phyloP scores from a whole-genome alignment of 176 grass and related monocot species.

The Tuctoria greenei region DNA sequence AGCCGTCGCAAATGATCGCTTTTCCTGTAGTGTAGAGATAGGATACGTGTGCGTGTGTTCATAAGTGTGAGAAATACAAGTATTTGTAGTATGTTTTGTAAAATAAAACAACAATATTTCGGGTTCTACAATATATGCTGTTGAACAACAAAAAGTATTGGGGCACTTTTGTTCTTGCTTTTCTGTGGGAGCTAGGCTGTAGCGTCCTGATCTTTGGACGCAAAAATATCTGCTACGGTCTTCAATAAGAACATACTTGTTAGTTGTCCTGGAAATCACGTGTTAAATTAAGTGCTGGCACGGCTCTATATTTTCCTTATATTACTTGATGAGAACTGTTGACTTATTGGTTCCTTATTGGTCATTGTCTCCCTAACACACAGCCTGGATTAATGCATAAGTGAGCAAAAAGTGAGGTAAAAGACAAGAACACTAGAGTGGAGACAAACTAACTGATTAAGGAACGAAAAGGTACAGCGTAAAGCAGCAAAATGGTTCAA shows the following conservation, averaged over 20 bases:
- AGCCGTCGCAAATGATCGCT: too few relatives aligned
- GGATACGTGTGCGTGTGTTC: too few relatives aligned
- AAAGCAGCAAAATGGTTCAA: not conserved
- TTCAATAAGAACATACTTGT: not conserved
- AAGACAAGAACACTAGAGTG: conserved; percentile 34
- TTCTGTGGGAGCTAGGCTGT: too few relatives aligned
- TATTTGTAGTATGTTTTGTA: too few relatives aligned
- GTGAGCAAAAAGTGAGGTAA: conserved; percentile 26
- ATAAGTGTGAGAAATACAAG: too few relatives aligned
- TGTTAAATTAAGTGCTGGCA: not conserved
- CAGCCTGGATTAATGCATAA: conserved; percentile 15
- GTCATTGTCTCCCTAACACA: conserved; percentile 3
- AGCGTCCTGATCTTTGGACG: too few relatives aligned
- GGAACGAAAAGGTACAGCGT: not conserved
- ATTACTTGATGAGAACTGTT: not conserved
- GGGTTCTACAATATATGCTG: too few relatives aligned
- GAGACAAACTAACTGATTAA: conserved; percentile 2
- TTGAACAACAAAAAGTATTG: too few relatives aligned
- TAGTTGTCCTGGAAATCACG: not conserved
- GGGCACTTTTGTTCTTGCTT: too few relatives aligned
- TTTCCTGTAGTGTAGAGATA: too few relatives aligned
- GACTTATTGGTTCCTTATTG: not conserved
- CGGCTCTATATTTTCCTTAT: not conserved
- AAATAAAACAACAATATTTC: too few relatives aligned
- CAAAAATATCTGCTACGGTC: not conserved